A percentile compares a stretch with the other conserved stretches of the same genome.
Conservation (phyloP, 352 stramenopile genomes). For the Globisporangium barbulae region DNA sequence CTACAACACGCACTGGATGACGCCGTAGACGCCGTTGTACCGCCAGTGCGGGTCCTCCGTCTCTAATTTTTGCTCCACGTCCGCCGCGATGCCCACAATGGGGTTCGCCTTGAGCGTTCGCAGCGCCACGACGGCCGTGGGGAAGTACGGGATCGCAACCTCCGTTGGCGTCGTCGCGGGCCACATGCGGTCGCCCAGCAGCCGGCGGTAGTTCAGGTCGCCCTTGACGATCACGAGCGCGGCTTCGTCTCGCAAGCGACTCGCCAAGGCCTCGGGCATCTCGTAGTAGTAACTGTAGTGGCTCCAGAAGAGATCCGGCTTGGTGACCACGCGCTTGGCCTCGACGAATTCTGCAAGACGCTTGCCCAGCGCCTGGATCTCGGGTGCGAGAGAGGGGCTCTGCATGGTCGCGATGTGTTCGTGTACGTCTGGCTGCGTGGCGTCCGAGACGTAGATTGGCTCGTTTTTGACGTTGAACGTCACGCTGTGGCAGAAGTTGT, state of each 20-base stretch:
- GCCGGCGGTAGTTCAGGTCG: constrained; percentile 96
- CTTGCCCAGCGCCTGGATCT: constrained; percentile 47
- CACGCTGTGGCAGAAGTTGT: constrained; percentile 47
- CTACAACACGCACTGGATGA: constrained; percentile 60
- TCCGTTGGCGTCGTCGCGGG: constrained; percentile 75
- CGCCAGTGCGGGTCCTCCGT: constrained; percentile 55
- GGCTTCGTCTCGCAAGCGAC: constrained; percentile 26
- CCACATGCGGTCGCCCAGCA: constrained; percentile 94
- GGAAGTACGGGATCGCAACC: constrained; percentile 81
- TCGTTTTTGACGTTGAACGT: constrained; percentile 72
- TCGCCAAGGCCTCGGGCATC: constrained; percentile 35
- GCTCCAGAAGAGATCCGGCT: constrained; percentile 58
- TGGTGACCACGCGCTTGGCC: constrained; percentile 21
- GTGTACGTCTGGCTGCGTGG: constrained; percentile 48
- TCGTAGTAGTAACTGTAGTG: constrained; percentile 76
- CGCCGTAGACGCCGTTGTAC: constrained; percentile 65
- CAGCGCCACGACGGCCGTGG: constrained; percentile 59
- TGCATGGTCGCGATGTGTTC: constrained; percentile 64
- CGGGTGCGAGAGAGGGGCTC: constrained; percentile 19
- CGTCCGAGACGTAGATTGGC: constrained; percentile 82
- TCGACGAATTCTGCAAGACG: constrained; percentile 36
- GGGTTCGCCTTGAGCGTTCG: constrained; percentile 73
- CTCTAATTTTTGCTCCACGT: constrained; percentile 41
- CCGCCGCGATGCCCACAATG: constrained; percentile 46
- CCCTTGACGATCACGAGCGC: constrained; percentile 95